Base-by-base conservation (phyloP, 2,329 filamentous ascomycete genomes). In the Cytospora piceicola region DNA sequence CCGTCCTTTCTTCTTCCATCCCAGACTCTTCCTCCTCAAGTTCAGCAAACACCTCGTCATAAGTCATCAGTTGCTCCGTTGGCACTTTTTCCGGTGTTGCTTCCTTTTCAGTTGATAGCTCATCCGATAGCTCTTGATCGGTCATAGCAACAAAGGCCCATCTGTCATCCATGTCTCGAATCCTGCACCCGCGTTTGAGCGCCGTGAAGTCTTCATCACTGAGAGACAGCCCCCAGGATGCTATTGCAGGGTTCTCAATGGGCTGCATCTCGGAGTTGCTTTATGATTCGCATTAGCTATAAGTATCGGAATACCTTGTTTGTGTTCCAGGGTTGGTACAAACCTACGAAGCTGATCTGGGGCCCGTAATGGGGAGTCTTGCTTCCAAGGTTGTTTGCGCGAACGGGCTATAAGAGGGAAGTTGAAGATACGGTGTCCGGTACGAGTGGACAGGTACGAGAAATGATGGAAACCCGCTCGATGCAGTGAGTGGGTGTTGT, bases 141-240 rank as follows among this genome's bases (percentile, higher is more conserved):
- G 29, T 56, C 39, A 63, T 57, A 22, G n/a, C 20, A 20, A 51
- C 7, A 2, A 63, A 63, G 34, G 15, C 27, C 60, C 53, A 63
- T 51, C 29, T 51, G n/a, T 57, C 36, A 57, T 63, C 60, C 53
- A 57, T 52, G 51, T 36, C 15, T 42, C 22, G 29, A 63, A 30
- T 11, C 29, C 1, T 24, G n/a, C 29, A 4, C 20, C 53, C 39
- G 53, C 39, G 39, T 63, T 63, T 63, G 12, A 63, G 53, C 53
- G 29, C 32, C 15, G 29, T 29, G 14, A 63, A 63, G 53, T 63
- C 60, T 63, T n/a, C 4, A 8, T 56, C 24, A 20, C 52, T 63
- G 17, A 63, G 22, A 51, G 3, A 34, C 9, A 57, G 29, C 36
- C 29, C 60, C 53, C 29, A 63, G 27, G 22, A 17, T 9, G 53